phyloP scores from a whole-genome alignment of 805 yeast genomes.

The Saturnispora zaruensis region DNA sequence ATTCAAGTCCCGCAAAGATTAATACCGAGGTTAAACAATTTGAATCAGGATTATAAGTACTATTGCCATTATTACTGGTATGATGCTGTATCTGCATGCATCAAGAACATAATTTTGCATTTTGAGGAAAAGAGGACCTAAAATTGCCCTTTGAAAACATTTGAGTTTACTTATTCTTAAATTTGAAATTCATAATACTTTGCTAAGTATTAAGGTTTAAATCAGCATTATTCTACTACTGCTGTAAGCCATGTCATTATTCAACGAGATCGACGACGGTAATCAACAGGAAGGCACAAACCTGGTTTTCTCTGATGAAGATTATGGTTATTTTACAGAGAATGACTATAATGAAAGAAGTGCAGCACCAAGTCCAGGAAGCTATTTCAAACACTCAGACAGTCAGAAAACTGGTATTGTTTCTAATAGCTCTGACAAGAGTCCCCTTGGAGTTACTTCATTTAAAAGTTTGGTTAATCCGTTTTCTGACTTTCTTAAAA shows the following conservation, averaged over 20 bases:
- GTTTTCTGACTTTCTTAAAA: neutral
- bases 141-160: neutral
- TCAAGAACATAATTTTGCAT: neutral
- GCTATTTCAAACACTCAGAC: neutral
- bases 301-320: constrained; percentile 19
- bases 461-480: neutral
- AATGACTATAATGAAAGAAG: neutral
- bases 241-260: neutral
- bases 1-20: neutral
- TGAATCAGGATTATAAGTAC: too few relatives aligned
- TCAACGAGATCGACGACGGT: neutral
- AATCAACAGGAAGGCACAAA: neutral
- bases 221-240: neutral
- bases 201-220: neutral
- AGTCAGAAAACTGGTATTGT: neutral
- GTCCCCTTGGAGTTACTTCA: neutral
- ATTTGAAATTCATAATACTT: neutral
- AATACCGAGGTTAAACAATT: too few relatives aligned
- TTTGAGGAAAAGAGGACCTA: neutral
- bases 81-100: too few relatives aligned
- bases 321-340: constrained; percentile 10
- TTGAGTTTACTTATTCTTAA: neutral
- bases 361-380: neutral
- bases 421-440: neutral
- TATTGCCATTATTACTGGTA: neutral